Percentiles rank a stretch among this genome's conserved stretches.
These are phyloP conservation scores for Flaveria sonorensis DNA, from an alignment of 129 eudicot genomes.

Conservation along the genomic window DNA sequence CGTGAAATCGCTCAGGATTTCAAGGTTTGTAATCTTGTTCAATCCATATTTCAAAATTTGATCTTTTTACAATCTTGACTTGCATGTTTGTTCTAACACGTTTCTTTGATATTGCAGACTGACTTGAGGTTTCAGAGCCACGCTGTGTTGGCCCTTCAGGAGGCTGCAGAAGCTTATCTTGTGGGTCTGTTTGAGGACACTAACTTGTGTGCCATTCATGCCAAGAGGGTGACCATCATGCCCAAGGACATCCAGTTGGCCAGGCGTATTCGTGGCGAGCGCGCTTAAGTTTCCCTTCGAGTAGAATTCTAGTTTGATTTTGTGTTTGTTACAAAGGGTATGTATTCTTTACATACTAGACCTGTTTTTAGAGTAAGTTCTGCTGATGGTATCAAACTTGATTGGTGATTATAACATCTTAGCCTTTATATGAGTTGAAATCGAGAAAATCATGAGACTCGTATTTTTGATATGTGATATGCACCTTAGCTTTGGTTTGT, in stretches of 20 bases:
- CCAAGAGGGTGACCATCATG: constrained; percentile 50
- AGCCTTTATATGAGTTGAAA: not conserved
- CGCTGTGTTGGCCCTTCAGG: constrained; percentile 15
- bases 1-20: constrained; percentile 16
- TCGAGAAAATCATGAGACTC: no score
- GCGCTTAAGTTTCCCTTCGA: constrained; percentile 41
- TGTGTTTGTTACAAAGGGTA: constrained; percentile 5
- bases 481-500: no score
- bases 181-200: constrained; percentile 75
- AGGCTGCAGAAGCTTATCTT: constrained; percentile 57
- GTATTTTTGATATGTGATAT: no score
- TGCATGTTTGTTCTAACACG: not conserved
- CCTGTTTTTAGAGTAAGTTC: not conserved
- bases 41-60: not conserved
- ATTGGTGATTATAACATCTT: not conserved
- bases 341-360: constrained; percentile 24
- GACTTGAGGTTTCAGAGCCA: constrained; percentile 62
- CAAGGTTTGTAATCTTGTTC: not conserved
- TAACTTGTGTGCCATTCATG: constrained; percentile 43
- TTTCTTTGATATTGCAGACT: constrained; percentile 31
- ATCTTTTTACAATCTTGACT: not conserved
- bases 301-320: not conserved
- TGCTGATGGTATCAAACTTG: not conserved
- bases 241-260: constrained; percentile 70
- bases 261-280: constrained; percentile 72